phyloP scores from a whole-genome alignment of 176 grass and related monocot species.

The Puccinellia tenuiflora region DNA sequence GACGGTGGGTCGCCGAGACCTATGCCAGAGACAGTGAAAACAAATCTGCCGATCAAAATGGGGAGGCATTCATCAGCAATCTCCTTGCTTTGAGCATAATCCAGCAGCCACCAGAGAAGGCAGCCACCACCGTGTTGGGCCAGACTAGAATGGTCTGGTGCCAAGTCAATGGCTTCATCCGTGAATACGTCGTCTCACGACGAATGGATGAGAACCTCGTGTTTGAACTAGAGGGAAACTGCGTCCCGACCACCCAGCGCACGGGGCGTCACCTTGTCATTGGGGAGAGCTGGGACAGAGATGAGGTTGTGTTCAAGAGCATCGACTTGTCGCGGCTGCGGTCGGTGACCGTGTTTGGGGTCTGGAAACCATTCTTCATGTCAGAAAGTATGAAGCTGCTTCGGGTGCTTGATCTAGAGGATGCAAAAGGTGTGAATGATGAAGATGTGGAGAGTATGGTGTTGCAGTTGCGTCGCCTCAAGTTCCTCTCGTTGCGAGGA shows the following conservation, averaged over 20 bases:
- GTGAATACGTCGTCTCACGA: too few relatives aligned
- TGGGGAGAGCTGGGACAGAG: rapidly evolving
- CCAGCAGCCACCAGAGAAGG: background rate
- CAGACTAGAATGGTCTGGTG: too few relatives aligned
- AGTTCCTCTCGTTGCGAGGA: background rate
- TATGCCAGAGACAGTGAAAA: background rate
- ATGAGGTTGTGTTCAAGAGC: background rate
- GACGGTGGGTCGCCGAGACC: conserved; percentile 34
- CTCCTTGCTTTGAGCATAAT: conserved; percentile 10
- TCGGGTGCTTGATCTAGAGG: background rate
- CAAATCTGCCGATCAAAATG: background rate
- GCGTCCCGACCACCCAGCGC: background rate
- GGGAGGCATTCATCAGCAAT: background rate
- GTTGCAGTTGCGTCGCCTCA: too few relatives aligned
- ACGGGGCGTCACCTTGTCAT: background rate
- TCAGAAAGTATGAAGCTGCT: background rate
- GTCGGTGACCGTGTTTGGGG: background rate
- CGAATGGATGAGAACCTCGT: too few relatives aligned
- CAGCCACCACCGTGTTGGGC: background rate
- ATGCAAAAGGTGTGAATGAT: background rate
- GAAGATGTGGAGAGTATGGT: too few relatives aligned
- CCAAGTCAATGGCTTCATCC: too few relatives aligned
- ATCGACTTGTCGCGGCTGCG: background rate
- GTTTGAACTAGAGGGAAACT: too few relatives aligned
- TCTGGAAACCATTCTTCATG: background rate